Evolutionary conservation across 192 early-diverging fungal genomes (phyloP).

Genomic region (Cetraspora pellucida): DNA sequence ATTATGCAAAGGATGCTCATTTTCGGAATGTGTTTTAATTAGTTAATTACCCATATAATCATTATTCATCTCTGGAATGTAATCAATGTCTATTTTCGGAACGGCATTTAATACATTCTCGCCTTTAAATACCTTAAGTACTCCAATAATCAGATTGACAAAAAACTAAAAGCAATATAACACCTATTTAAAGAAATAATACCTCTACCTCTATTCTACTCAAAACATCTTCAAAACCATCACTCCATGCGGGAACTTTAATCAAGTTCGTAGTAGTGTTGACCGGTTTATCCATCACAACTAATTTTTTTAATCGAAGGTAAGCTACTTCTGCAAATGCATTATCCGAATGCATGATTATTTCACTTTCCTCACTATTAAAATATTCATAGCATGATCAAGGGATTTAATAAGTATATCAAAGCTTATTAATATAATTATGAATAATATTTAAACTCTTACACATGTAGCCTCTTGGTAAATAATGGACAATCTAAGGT

Average conservation of each 20-base stretch:
- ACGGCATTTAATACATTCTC: no score
- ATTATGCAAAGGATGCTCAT: no score
- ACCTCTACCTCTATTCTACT: background rate
- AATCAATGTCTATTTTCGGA: no score
- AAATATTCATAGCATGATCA: background rate
- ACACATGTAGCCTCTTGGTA: conserved; percentile 80
- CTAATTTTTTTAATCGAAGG: conserved; percentile 67
- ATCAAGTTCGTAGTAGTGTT: background rate
- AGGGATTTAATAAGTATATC: background rate
- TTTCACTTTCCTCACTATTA: conserved; percentile 69
- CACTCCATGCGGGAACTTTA: conserved; percentile 23
- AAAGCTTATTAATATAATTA: background rate
- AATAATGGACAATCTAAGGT: conserved; percentile 93
- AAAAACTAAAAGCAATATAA: no score
- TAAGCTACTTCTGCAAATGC: conserved; percentile 83
- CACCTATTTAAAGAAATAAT: background rate
- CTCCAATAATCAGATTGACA: background rate
- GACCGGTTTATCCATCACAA: conserved; percentile 65
- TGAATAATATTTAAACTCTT: conserved; percentile 36
- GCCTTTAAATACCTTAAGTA: no score
- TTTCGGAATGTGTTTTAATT: no score
- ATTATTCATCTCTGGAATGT: no score
- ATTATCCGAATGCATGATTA: conserved; percentile 79
- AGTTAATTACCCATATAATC: no score
- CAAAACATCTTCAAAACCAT: conserved; percentile 1